Evolutionary conservation across 176 grass and related monocot species (phyloP), one percentile per base, ranked within the genome.

Genomic region (Ensete ventricosum): DNA sequence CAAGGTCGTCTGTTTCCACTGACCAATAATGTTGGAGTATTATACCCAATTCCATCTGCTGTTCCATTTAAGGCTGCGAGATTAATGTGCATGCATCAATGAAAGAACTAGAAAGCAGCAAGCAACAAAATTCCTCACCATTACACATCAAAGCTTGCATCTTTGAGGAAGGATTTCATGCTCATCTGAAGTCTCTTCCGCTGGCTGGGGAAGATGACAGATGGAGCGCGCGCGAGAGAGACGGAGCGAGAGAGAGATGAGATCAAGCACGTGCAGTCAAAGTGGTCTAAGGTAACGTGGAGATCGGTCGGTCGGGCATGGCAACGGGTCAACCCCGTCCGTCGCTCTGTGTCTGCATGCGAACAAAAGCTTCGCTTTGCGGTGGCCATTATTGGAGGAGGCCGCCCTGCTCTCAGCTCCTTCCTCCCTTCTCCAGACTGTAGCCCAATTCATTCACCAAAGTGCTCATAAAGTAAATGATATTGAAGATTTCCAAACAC

Each of bases 231-330:
- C 0, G 16, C 1, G 48, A 4, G 49, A 24, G 70, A 14, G 51
- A 14, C 24, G 24, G 9, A 13, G 71, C 27, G n/a, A 54, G 20
- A 55, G 12, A 29, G 22, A 13, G 1, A 43, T 43, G 13, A 22
- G 10, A 12, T 12, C 14, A 14, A 21, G 58, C 74, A 76, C 74
- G 74, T 76, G 74, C 43, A 69, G 67, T 69, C 67, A 69, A 69
- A 69, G 17, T 3, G n/a, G 74, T 76, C 74, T 64, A 76, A 50
- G 34, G 6, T 11, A 64, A 77, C 75, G 75, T 77, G 75, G 48
- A 53, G 43, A 8, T 9, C 43, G 74, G 59, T 43, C 4, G 48
- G 14, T 2, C 13, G 34, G 34, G 9, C 74, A 25, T 76, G 34
- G 74, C 27, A 50, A 49, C 53, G 58, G 26, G 54, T 75, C 73